Conservation (phyloP, 1,139 yeast species). For the Geotrichum bryndzae region DNA sequence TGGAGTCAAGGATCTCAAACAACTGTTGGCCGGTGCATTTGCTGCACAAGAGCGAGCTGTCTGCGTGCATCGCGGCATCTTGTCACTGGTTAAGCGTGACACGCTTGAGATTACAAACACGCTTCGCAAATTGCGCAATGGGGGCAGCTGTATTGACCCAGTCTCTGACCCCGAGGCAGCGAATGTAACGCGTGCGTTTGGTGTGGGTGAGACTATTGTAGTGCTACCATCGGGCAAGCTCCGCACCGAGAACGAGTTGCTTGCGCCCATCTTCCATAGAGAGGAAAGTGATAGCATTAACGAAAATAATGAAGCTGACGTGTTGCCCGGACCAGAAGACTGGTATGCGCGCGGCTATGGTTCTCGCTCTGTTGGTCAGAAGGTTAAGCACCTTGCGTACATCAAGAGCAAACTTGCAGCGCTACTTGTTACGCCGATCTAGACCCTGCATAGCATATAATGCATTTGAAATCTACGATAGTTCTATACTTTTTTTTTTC, state of each 20-base stretch:
- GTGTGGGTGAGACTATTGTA: constrained; percentile 17
- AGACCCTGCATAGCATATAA: background rate
- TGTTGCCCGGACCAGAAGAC: background rate
- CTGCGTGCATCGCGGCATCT: constrained; percentile 52
- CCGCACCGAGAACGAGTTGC: constrained; percentile 30
- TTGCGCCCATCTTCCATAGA: constrained; percentile 21
- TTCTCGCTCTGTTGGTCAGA: constrained; percentile 8
- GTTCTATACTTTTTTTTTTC: background rate
- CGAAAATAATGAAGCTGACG: background rate
- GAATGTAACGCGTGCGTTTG: constrained; percentile 9
- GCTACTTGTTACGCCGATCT: background rate
- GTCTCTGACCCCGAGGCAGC: background rate
- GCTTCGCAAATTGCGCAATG: constrained; percentile 37
- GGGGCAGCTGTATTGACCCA: constrained; percentile 42
- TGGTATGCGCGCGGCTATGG: background rate
- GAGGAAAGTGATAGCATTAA: background rate
- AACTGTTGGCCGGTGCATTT: constrained; percentile 56
- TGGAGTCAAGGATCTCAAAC: constrained; percentile 58
- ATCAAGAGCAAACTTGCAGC: constrained; percentile 5
- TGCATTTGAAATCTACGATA: background rate
- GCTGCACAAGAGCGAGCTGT: constrained; percentile 58
- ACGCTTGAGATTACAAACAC: constrained; percentile 43
- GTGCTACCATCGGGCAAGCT: constrained; percentile 23
- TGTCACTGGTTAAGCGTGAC: constrained; percentile 56
- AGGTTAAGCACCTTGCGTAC: constrained; percentile 14